Evolutionary conservation across 1,139 yeast species (phyloP), one percentile per base, ranked within the genome.

Genomic region (Nematodospora anomalae): DNA sequence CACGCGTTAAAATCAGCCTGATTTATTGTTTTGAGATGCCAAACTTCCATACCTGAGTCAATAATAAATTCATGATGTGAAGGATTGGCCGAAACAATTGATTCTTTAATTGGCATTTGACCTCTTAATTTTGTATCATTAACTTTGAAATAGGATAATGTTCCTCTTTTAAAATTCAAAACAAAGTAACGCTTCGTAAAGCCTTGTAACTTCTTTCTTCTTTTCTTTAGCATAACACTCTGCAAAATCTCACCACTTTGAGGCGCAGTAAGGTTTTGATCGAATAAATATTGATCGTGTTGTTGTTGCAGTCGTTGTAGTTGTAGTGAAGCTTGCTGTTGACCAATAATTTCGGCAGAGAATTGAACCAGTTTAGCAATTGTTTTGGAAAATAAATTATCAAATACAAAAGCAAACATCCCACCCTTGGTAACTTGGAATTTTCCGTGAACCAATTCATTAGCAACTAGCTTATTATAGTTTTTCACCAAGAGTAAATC

Each of bases 1-100:
- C 98, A 92, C 7, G 79, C 71, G 30, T 77, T 74, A 71, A 89
- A 92, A 47, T 86, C 92, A 4, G 71, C 67, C 11, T 60, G 60
- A 38, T 74, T 79, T 30, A 74, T 63, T 0, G 97, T 87, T 50
- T 84, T 85, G 45, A 92, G 67, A 33, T 79, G 80, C 98, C 98
- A 92, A 11, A 87, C 80, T 57, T 92, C 98, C 81, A 92, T 83
- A 2, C 98, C 98, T 0, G 97, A 88, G 58, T 92, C 97, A 45
- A 92, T 75, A 36, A 84, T 82, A 33, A 92, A 80, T 50, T 85
- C 85, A 35, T 79, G 65, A 18, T 78, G 76, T 37, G 76, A 75
- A 21, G 79, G 71, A 50, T 83, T 82, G 2, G 95, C 97, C 41
- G 94, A 79, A 3, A 92, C 79, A 16, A 85, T 86, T 7, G 95